These are phyloP conservation scores for Cryptococcus jaspeensis DNA, from an alignment of 1,284 basidiomycete genomes.

Conservation along the genomic window DNA sequence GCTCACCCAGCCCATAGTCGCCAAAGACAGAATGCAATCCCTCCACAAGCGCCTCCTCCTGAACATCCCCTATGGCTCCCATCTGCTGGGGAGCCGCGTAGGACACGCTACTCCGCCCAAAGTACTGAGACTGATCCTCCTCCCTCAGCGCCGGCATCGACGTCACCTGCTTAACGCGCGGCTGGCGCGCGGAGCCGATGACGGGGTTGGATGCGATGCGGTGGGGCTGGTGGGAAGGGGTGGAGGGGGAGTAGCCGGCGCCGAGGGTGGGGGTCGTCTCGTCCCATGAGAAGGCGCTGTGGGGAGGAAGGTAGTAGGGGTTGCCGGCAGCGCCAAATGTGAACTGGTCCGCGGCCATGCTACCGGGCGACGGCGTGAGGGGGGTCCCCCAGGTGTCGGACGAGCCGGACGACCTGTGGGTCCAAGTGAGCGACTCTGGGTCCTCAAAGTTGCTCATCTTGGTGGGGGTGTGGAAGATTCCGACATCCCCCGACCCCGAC, in stretches of 20 bases:
- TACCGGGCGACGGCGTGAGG: constrained; percentile 24
- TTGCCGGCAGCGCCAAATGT: constrained; percentile 11
- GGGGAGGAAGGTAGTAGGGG: constrained; percentile 15
- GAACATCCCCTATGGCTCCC: constrained; percentile 2
- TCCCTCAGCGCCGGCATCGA: constrained; percentile 42
- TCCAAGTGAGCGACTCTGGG: neutral
- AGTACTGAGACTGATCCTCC: constrained; percentile 19
- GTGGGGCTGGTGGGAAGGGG: constrained; percentile 14
- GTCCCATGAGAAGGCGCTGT: constrained; percentile 33
- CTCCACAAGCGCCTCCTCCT: constrained; percentile 20
- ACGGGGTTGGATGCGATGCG: constrained; percentile 37
- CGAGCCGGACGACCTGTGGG: constrained; percentile 12
- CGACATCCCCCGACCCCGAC: constrained; percentile 16
- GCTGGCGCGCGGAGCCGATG: constrained; percentile 21
- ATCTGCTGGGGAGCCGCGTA: neutral
- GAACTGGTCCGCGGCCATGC: constrained; percentile 19
- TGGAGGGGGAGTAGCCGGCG: constrained; percentile 22
- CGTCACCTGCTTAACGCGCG: constrained; percentile 23
- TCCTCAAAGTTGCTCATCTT: constrained; percentile 9
- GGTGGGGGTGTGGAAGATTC: constrained; percentile 34
- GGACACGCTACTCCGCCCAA: constrained; percentile 8
- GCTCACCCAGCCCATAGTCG: constrained; percentile 22
- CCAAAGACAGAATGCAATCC: constrained; percentile 37
- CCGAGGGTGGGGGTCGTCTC: constrained; percentile 24
- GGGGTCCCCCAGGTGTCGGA: constrained; percentile 28